Evolutionary conservation across 768 basidiomycete species (phyloP), one percentile per base, ranked within the genome.

Genomic region (Pholiota conissans): DNA sequence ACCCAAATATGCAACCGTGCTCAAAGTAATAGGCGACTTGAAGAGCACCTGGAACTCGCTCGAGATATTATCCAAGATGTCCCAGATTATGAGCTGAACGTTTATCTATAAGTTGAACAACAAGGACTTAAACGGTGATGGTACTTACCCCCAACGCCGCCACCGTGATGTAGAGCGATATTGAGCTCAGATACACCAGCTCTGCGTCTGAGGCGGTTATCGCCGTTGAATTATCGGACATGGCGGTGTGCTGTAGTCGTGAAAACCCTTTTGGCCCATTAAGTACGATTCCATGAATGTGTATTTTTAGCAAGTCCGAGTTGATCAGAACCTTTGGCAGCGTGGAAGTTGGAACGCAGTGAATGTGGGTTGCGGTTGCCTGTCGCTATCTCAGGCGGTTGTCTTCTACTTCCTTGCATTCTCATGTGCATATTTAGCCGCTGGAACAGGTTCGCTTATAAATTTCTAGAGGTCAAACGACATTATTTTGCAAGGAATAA

Each of bases 1-100:
- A 55, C 71, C 40, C n/a, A 65, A 61, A 52, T 74, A 74, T 2
- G 62, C 64, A 24, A 67, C 22, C 5, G 65, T 66, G 3, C 66
- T 61, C 26, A 62, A 13, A 16, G 52, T 40, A 39, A 69, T 49
- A 22, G 51, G 53, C 39, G 60, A 51, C 37, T 60, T 37, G 46
- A 58, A 56, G 0, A 72, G 45, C 3, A 72, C 52, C 27, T 52
- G 28, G 49, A 62, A 70, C 34, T 73, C 69, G 3, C 52, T 54
- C 3, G 53, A 16, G 3, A 69, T 24, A 49, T 71, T 67, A 48
- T 59, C 39, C 29, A 69, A 40, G 30, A 72, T 55, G 47, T 73
- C 71, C 72, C 71, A 73, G n/a, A 30, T 35, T 5, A 50, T 50
- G 10, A 50, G 49, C 42, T 45, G 18, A 22, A 20, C 20, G 24